phyloP scores from a whole-genome alignment of 345 rosid species.

The Draba incana region DNA sequence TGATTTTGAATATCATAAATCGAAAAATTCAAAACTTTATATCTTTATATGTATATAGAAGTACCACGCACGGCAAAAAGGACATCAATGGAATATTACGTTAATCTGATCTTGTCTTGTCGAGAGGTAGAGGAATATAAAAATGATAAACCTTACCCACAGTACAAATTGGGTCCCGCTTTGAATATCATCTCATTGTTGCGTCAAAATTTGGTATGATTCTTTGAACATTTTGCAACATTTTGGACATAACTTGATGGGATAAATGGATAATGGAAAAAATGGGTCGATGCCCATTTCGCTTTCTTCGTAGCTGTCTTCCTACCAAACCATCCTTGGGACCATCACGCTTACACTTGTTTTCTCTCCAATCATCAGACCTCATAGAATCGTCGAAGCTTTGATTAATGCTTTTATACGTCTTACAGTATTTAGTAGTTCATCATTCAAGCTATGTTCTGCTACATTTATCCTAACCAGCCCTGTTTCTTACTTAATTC shows the following conservation, averaged over 20 bases:
- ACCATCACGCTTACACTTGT: slow-evolving; percentile 39
- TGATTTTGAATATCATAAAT: too few relatives aligned
- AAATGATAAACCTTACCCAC: slow-evolving; percentile 19
- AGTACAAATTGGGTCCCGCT: slow-evolving; percentile 20
- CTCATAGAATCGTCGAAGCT: neutral
- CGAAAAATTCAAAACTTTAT: too few relatives aligned
- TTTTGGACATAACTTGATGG: slow-evolving; percentile 26
- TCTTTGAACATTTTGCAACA: slow-evolving; percentile 20
- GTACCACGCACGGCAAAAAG: slow-evolving; percentile 8
- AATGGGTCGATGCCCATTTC: slow-evolving; percentile 25
- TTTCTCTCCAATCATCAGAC: slow-evolving; percentile 18
- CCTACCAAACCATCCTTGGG: slow-evolving; percentile 25
- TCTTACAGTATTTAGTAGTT: too few relatives aligned
- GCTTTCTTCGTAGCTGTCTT: slow-evolving; percentile 35
- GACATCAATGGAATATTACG: slow-evolving; percentile 16
- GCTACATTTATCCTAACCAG: too few relatives aligned
- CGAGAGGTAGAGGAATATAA: neutral
- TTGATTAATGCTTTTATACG: too few relatives aligned
- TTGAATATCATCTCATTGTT: slow-evolving; percentile 21
- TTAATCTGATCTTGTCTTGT: slow-evolving; percentile 20
- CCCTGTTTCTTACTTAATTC: too few relatives aligned
- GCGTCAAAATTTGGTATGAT: slow-evolving; percentile 35
- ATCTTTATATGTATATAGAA: neutral
- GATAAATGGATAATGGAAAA: slow-evolving; percentile 26
- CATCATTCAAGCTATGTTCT: too few relatives aligned